phyloP scores from a whole-genome alignment of 768 basidiomycete species.

The Floccularia luteovirens region DNA sequence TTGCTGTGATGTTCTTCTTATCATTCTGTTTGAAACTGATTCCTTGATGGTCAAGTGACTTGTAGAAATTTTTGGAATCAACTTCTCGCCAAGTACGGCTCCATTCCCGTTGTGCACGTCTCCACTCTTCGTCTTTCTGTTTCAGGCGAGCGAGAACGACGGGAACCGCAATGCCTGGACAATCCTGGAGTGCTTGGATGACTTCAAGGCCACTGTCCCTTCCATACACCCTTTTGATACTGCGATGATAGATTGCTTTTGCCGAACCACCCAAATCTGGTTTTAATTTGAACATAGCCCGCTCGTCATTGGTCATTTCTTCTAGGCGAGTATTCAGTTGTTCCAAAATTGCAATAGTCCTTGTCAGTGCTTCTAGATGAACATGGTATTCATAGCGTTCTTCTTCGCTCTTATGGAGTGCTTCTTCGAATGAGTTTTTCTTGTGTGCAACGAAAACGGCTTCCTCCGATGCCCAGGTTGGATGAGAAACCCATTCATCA shows the following conservation, averaged over 20 bases:
- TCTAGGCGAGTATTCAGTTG: conserved; percentile 80
- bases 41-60: conserved; percentile 93
- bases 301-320: conserved; percentile 85
- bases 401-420: conserved; percentile 94
- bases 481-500: conserved; percentile 97
- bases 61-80: conserved; percentile 97
- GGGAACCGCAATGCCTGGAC: conserved; percentile 84
- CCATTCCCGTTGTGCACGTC: conserved; percentile 90
- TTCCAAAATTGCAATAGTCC: conserved; percentile 89
- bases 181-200: conserved; percentile 83
- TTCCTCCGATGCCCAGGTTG: conserved; percentile 97
- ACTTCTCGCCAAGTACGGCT: conserved; percentile 95
- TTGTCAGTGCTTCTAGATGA: conserved; percentile 82
- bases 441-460: conserved; percentile 92
- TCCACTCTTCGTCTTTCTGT: conserved; percentile 97
- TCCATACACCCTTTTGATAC: conserved; percentile 92
- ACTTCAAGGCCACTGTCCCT: conserved; percentile 69
- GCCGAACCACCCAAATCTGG: conserved; percentile 86
- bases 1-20: conserved; percentile 86
- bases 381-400: conserved; percentile 98
- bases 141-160: conserved; percentile 86
- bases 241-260: conserved; percentile 84
- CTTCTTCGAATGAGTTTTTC: conserved; percentile 95
- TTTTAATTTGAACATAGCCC: conserved; percentile 71
- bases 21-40: conserved; percentile 93